Evolutionary conservation across 2,329 filamentous ascomycete species (phyloP), one percentile per base, ranked within the genome.

Genomic region (Colletotrichum filicis): DNA sequence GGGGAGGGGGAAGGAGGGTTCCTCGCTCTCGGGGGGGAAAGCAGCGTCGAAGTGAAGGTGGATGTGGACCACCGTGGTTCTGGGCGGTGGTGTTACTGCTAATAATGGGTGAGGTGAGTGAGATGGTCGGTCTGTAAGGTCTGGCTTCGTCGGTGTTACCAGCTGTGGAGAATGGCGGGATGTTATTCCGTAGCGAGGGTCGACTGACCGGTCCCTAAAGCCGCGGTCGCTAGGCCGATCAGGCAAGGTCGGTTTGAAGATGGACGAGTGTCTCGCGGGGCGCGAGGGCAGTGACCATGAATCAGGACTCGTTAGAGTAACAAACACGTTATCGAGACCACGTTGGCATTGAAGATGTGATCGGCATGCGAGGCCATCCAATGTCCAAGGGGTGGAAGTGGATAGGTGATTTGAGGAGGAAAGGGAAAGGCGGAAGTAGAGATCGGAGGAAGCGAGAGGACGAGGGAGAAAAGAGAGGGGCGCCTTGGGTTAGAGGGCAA

Each of bases 181-280:
- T 64, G 32, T 64, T 64, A 55, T 64, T 49, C 49, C 61, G 61
- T 35, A 55, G 46, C 61, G 42, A 55, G 14, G 71, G 58, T 46
- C 55, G 26, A 26, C 19, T 62, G 52, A 37, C 57, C 35, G 53
- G 32, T 69, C 42, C 59, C 65, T 32, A 65, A 58, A 67, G 58
- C 67, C 63, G 60, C 74, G 64, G 53, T 62, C 71, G 69, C 74
- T 75, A 70, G 68, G 63, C 70, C 58, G 71, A 67, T 65, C 62
- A 62, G 73, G 66, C 70, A 62, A 62, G 32, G 49, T 72, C 53
- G 53, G 68, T 55, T 46, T 64, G 26, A 66, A 73, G 61, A 52
- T 72, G 59, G 75, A 74, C 66, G 66, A 72, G 73, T 66, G 70
- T 69, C 69, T 71, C 61, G 70, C 69, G 57, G 66, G 49, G 65